Conservation (phyloP, 768 basidiomycete genomes). For the Hygrocybe punicea region DNA sequence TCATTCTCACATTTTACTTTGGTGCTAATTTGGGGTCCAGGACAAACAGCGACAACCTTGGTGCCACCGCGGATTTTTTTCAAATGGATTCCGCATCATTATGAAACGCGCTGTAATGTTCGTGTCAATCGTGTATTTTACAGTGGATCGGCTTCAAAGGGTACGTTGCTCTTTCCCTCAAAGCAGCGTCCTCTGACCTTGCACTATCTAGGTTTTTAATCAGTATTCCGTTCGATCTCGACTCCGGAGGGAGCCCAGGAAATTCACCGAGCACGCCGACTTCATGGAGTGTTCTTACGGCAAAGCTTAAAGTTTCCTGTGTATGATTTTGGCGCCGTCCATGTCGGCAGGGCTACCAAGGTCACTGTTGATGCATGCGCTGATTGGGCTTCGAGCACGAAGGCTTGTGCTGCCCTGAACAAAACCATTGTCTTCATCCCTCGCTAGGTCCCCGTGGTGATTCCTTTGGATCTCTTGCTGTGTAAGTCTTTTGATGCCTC, state of each 20-base stretch:
- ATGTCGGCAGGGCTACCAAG: conserved; percentile 93
- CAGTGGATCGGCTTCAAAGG: conserved; percentile 85
- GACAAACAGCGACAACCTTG: no score
- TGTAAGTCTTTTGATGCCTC: conserved; percentile 45
- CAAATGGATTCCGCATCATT: no score
- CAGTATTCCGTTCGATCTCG: conserved; percentile 73
- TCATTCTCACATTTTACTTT: no score
- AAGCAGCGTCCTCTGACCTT: background rate
- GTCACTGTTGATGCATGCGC: conserved; percentile 80
- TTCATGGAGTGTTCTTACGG: conserved; percentile 62
- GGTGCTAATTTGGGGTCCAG: no score
- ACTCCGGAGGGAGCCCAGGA: conserved; percentile 85
- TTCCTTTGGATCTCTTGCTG: conserved; percentile 81
- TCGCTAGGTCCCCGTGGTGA: conserved; percentile 92
- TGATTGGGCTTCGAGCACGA: conserved; percentile 68
- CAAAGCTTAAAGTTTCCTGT: conserved; percentile 72
- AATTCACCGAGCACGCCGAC: conserved; percentile 78
- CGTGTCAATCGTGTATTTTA: conserved; percentile 89
- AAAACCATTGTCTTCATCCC: conserved; percentile 89
- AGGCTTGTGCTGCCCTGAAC: conserved; percentile 69
- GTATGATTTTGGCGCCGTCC: conserved; percentile 93
- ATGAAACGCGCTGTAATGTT: no score
- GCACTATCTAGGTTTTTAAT: conserved; percentile 61
- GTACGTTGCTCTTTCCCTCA: conserved; percentile 41
- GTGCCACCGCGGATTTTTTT: no score